phyloP scores from a whole-genome alignment of 768 basidiomycete genomes.

The Amanita jacksonii region DNA sequence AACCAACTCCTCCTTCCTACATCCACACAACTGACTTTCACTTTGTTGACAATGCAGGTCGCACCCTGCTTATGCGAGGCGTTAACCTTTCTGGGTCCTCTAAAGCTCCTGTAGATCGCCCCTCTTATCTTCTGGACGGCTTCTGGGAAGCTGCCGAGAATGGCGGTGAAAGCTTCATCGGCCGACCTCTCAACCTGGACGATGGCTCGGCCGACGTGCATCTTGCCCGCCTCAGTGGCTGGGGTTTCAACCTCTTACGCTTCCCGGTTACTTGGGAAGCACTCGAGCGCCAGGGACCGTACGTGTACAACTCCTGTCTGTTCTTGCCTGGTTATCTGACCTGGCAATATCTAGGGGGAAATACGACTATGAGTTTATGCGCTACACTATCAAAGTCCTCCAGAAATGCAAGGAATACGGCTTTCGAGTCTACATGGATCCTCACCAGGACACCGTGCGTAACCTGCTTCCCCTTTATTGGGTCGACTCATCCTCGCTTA shows the following conservation, averaged over 20 bases:
- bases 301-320: slow-evolving; percentile 41
- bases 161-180: slow-evolving; percentile 63
- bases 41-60: slow-evolving; percentile 67
- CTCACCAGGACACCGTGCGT: slow-evolving; percentile 91
- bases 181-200: slow-evolving; percentile 73
- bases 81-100: slow-evolving; percentile 88
- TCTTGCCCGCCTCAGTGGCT: slow-evolving; percentile 72
- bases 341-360: slow-evolving; percentile 56
- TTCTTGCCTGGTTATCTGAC: too few species aligned
- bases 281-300: slow-evolving; percentile 92
- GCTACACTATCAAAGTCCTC: slow-evolving; percentile 83
- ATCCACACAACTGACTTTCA: slow-evolving; percentile 58
- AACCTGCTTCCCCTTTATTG: not conserved
- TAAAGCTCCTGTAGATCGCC: slow-evolving; percentile 71
- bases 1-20: slow-evolving; percentile 36
- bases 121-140: slow-evolving; percentile 55
- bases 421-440: slow-evolving; percentile 88
- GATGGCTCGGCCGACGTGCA: slow-evolving; percentile 83
- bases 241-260: slow-evolving; percentile 89
- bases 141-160: slow-evolving; percentile 78
- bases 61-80: slow-evolving; percentile 81
- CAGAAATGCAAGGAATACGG: slow-evolving; percentile 88
- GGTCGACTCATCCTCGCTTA: slow-evolving; percentile 21
- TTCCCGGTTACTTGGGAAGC: slow-evolving; percentile 92
- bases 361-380: slow-evolving; percentile 88